Conservation (phyloP, 768 basidiomycete species). For the Amanita molliuscula region DNA sequence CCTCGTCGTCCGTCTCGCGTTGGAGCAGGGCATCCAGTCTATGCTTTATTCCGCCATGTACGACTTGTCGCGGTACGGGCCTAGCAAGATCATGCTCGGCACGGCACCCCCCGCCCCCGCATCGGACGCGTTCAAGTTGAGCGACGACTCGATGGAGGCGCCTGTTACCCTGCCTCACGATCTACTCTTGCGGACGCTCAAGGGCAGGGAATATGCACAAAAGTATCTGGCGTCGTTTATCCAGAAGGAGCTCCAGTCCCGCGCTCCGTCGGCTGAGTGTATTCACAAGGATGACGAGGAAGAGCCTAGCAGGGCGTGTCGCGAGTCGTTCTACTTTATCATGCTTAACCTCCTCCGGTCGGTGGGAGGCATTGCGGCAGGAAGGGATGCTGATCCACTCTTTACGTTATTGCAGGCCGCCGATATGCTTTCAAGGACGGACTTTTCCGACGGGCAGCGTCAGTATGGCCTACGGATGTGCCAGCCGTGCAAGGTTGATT, state of each 20-base stretch:
- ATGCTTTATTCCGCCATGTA: constrained; percentile 67
- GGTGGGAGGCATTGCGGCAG: constrained; percentile 60
- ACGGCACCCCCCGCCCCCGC: constrained; percentile 19
- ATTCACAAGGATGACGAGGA: constrained; percentile 25
- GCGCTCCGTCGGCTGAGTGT: constrained; percentile 39
- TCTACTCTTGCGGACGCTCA: constrained; percentile 33
- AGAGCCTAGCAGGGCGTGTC: constrained; percentile 31
- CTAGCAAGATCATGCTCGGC: constrained; percentile 56
- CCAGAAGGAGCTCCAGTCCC: constrained; percentile 38
- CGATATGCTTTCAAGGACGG: constrained; percentile 63
- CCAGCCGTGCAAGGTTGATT: constrained; percentile 26
- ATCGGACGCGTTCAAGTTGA: not conserved
- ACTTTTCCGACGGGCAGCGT: constrained; percentile 50
- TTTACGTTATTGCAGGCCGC: constrained; percentile 57
- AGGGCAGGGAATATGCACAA: constrained; percentile 58
- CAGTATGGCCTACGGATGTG: constrained; percentile 30
- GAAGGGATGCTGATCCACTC: constrained; percentile 66
- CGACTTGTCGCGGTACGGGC: constrained; percentile 64
- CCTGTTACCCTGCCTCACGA: constrained; percentile 22
- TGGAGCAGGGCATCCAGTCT: constrained; percentile 46
- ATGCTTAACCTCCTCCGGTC: constrained; percentile 62
- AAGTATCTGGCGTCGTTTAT: constrained; percentile 54
- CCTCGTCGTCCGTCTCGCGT: constrained; percentile 58
- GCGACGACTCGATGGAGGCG: too few relatives aligned
- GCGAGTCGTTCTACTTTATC: constrained; percentile 68